A percentile compares a stretch with the other conserved stretches of the same genome.
These are phyloP conservation scores for Colletotrichum liaoningense DNA, from an alignment of 2,329 filamentous ascomycete genomes.

Conservation along the genomic window DNA sequence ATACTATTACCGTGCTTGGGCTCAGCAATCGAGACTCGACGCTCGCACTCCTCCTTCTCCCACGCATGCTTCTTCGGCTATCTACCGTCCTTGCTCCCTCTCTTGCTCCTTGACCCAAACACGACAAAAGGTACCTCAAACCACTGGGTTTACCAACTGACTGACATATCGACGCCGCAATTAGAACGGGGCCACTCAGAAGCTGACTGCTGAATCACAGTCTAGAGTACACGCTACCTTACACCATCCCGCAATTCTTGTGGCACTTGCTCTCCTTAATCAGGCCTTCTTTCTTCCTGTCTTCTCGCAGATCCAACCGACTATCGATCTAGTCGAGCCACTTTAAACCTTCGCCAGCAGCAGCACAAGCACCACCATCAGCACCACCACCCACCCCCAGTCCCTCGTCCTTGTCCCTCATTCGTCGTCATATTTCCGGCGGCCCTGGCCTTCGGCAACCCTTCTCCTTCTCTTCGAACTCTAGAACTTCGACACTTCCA, in stretches of 20 bases:
- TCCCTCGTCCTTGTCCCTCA: conserved; percentile 26
- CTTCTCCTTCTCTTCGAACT: conserved; percentile 36
- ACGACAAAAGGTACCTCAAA: background rate
- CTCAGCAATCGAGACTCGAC: background rate
- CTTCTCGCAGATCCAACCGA: conserved; percentile 27
- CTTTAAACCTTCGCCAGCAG: conserved; percentile 34
- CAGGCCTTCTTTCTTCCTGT: conserved; percentile 5
- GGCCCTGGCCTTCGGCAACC: conserved; percentile 30
- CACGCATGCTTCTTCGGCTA: background rate
- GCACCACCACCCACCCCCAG: background rate
- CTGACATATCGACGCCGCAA: background rate
- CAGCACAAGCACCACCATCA: background rate
- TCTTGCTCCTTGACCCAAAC: background rate
- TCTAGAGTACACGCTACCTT: background rate
- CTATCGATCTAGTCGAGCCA: conserved; percentile 35
- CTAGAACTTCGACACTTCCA: conserved; percentile 35
- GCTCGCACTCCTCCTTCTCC: background rate
- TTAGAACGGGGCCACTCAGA: background rate
- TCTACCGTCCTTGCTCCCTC: background rate
- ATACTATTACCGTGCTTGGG: background rate
- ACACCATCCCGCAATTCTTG: conserved; percentile 14
- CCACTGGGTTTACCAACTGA: background rate
- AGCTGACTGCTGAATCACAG: background rate
- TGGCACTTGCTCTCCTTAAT: background rate
- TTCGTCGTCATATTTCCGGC: conserved; percentile 33